Conservation (phyloP, 495 filamentous ascomycete genomes). For the Penicillium psychrofluorescens region DNA sequence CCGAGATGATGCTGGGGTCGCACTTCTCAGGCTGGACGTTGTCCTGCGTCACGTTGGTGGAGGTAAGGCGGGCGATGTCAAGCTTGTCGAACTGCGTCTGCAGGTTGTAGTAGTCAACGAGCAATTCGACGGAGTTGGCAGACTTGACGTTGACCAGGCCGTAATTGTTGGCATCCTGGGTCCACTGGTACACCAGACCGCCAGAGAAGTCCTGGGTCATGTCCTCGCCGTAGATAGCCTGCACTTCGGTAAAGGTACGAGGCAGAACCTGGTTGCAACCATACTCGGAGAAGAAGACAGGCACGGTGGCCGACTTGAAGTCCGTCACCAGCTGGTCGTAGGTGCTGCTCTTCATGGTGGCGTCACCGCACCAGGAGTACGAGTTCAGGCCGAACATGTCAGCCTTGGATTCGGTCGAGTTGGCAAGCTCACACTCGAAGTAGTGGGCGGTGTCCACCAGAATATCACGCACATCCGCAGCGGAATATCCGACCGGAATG, state of each 20-base stretch:
- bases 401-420: slow-evolving; percentile 55
- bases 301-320: slow-evolving; percentile 67
- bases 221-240: slow-evolving; percentile 66
- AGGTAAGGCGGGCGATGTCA: slow-evolving; percentile 56
- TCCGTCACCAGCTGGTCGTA: slow-evolving; percentile 66
- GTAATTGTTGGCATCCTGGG: slow-evolving; percentile 71
- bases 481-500: slow-evolving; percentile 90
- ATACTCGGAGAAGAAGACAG: slow-evolving; percentile 94
- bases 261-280: slow-evolving; percentile 82
- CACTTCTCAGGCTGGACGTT: slow-evolving; percentile 51
- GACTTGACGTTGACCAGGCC: slow-evolving; percentile 66
- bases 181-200: slow-evolving; percentile 84
- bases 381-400: slow-evolving; percentile 94
- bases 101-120: slow-evolving; percentile 70
- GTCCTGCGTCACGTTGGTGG: slow-evolving; percentile 46
- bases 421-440: slow-evolving; percentile 69
- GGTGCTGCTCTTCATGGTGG: slow-evolving; percentile 58
- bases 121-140: slow-evolving; percentile 57
- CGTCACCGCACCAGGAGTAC: slow-evolving; percentile 89
- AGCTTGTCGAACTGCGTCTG: slow-evolving; percentile 66
- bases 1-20: slow-evolving; percentile 52
- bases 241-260: slow-evolving; percentile 77
- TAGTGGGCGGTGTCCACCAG: slow-evolving; percentile 77
- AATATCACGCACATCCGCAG: slow-evolving; percentile 78
- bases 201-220: slow-evolving; percentile 79